phyloP scores from a whole-genome alignment of 2,329 filamentous ascomycete species.

The Neonectria sp. region DNA sequence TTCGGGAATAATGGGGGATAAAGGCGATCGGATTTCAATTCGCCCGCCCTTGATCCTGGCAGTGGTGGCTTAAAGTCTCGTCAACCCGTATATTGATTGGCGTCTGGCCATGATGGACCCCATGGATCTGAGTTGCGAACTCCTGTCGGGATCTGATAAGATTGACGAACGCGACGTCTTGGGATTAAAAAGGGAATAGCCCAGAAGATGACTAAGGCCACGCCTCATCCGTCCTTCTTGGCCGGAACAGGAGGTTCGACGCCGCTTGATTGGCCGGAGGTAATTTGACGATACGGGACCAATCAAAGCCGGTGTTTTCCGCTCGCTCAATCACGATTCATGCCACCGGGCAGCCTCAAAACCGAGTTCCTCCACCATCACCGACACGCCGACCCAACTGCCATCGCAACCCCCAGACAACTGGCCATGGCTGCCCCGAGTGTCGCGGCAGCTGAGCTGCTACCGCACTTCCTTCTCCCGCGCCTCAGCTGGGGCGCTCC shows the following conservation, averaged over 20 bases:
- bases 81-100: not conserved
- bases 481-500: conserved; percentile 66
- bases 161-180: not conserved
- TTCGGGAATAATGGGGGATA: not conserved
- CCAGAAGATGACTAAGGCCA: conserved; percentile 26
- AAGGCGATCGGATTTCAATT: not conserved
- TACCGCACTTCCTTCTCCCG: conserved; percentile 70
- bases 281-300: conserved; percentile 24
- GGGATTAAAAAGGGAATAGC: conserved; percentile 7
- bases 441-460: conserved; percentile 54
- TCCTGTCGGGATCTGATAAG: conserved; percentile 28
- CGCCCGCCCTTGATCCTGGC: not conserved
- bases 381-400: conserved; percentile 27
- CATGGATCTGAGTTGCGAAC: conserved; percentile 3
- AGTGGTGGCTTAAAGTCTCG: not conserved
- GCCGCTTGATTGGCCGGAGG: conserved; percentile 33
- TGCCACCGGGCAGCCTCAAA: conserved; percentile 39
- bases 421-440: conserved; percentile 47
- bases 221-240: conserved; percentile 32
- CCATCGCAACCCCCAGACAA: conserved; percentile 12
- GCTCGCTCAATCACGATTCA: conserved; percentile 36
- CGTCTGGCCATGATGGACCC: conserved; percentile 11
- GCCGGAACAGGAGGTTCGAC: conserved; percentile 15
- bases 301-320: conserved; percentile 48
- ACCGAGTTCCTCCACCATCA: conserved; percentile 35